Evolutionary conservation across 768 basidiomycete genomes (phyloP).

Genomic region (Kwoniella heveanensis): DNA sequence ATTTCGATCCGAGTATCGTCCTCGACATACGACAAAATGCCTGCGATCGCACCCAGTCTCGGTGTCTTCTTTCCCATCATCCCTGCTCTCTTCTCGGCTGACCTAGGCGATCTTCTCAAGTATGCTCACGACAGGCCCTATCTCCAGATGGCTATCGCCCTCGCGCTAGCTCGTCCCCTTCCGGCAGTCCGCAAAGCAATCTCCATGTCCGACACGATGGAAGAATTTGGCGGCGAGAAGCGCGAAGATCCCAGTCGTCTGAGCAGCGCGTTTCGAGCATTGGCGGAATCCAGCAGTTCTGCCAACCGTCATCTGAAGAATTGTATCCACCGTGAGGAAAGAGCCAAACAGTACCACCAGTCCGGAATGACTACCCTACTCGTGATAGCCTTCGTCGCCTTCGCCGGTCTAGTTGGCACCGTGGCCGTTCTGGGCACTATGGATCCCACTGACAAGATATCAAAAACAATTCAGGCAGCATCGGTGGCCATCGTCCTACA

Average conservation of each 20-base stretch:
- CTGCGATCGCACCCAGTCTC: not conserved
- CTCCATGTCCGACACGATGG: not conserved
- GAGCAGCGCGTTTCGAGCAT: not conserved
- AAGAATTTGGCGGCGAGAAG: not conserved
- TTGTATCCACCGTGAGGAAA: no score
- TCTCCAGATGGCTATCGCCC: not conserved
- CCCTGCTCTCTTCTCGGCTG: not conserved
- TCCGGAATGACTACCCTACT: no score
- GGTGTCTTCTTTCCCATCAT: not conserved
- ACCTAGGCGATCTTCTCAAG: not conserved
- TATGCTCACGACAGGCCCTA: slow-evolving; percentile 1
- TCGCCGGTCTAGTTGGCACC: no score
- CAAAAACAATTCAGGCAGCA: no score
- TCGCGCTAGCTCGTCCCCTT: not conserved
- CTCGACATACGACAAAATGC: not conserved
- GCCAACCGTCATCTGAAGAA: no score
- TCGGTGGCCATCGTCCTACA: not conserved
- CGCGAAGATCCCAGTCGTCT: not conserved
- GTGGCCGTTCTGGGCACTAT: no score
- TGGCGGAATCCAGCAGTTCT: no score
- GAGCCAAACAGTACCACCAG: no score
- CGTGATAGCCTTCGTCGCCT: no score
- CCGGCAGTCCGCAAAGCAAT: not conserved
- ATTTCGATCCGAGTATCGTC: no score
- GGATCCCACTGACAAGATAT: no score